Evolutionary conservation across 345 rosid species (phyloP), one percentile per base, ranked within the genome.

Genomic region (Populus davidiana): DNA sequence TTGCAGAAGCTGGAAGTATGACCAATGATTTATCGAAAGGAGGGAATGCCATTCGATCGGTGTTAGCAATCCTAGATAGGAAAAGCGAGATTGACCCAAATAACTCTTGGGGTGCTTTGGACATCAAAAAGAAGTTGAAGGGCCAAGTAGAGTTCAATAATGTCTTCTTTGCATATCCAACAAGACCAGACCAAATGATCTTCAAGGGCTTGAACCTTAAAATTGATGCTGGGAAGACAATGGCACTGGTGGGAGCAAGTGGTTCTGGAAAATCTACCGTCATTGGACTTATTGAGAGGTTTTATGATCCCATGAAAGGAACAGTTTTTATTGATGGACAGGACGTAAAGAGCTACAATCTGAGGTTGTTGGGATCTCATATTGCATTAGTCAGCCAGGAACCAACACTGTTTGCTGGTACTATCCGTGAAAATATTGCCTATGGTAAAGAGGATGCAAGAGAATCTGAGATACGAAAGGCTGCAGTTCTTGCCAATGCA

Each of bases 1-100:
- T 91, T 71, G 94, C 94, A 47, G 92, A 89, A 74, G 94, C 92
- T 5, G 92, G 92, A 77, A 87, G 90, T 77, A 89, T 88, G 92
- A 89, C 92, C 68, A 84, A 81, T 67, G 94, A 91, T 80, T 69
- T 89, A 77, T 85, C 94, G 0, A 91, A 86, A 80, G 92, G 94
- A 75, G 81, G 86, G 61, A 86, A 72, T 50, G 90, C 89, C 16
- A 73, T 91, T 73, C 49, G 77, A 66, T 81, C 89, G 20, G 87
- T 89, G 69, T 85, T 91, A 6, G 79, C 85, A 8, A 83, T 91
- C 79, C 83, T 89, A 0, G 88, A 91, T 77, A 86, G 91, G 77
- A 85, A 70, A 74, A 86, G 83, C 64, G 91, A 91, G 82, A 88
- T 91, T 54, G 91, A 89, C 54, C 89, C 92, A 0, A 82, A 83